Conservation (phyloP, 106 monocot species). For the Acanthochlamys bracteata region DNA sequence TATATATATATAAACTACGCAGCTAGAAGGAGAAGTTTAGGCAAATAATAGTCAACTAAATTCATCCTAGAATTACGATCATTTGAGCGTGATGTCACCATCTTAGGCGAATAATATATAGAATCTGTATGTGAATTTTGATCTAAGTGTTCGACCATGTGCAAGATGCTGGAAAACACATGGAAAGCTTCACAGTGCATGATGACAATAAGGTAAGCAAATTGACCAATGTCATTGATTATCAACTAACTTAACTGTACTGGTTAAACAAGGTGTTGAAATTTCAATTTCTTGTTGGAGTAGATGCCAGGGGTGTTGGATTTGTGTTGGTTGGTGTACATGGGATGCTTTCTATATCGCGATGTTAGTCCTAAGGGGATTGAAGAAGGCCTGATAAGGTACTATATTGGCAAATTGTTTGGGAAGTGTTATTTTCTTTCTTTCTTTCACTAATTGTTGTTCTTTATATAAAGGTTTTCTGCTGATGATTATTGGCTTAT, state of each 20-base stretch:
- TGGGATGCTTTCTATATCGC: conserved; percentile 59
- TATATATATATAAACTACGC: too few species aligned
- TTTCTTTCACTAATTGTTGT: too few species aligned
- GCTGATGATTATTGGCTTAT: too few species aligned
- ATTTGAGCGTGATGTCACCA: too few species aligned
- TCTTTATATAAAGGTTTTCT: too few species aligned
- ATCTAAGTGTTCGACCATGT: not conserved
- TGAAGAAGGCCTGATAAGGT: conserved; percentile 32
- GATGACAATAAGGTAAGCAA: conserved; percentile 31
- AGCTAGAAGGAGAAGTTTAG: too few species aligned
- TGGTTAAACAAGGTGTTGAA: not conserved
- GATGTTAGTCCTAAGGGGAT: conserved; percentile 40
- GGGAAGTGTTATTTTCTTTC: too few species aligned
- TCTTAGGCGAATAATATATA: too few species aligned
- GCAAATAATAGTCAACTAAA: too few species aligned
- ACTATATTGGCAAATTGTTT: not conserved
- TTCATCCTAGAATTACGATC: too few species aligned
- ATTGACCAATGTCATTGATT: not conserved
- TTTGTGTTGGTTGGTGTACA: conserved; percentile 61
- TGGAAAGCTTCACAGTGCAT: conserved; percentile 26
- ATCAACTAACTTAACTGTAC: not conserved
- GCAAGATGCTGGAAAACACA: conserved; percentile 25
- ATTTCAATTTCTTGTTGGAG: conserved; percentile 7
- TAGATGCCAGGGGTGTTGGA: conserved; percentile 47
- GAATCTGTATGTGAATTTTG: too few species aligned